These are phyloP conservation scores for Aspergillus intermedius DNA, from an alignment of 2,329 filamentous ascomycete genomes.

Conservation along the genomic window DNA sequence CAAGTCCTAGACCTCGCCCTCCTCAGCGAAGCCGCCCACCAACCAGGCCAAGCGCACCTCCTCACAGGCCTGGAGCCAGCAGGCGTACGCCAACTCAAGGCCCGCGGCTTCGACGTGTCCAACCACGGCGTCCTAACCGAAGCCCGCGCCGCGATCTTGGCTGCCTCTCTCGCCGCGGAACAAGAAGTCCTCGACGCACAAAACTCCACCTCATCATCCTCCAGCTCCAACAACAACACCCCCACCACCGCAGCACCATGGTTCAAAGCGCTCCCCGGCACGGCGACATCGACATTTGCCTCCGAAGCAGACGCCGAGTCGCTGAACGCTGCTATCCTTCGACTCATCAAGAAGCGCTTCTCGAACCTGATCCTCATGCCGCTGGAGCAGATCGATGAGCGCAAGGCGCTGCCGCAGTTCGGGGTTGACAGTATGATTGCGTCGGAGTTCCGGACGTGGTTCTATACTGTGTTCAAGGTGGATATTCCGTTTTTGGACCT, in stretches of 20 bases:
- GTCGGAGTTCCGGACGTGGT: slow-evolving; percentile 34
- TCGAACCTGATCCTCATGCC: background rate
- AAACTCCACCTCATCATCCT: background rate
- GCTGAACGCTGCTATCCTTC: background rate
- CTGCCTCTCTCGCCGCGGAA: background rate
- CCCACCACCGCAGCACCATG: too few species aligned
- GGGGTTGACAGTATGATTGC: slow-evolving; percentile 40
- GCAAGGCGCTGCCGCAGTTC: slow-evolving; percentile 19
- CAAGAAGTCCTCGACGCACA: background rate
- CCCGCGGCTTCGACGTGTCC: background rate
- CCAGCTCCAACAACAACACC: too few species aligned
- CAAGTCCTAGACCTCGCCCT: slow-evolving; percentile 13
- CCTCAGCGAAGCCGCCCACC: background rate
- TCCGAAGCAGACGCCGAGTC: background rate
- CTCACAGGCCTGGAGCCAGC: background rate
- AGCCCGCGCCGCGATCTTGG: background rate
- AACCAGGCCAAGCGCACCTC: background rate
- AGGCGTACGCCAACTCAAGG: background rate
- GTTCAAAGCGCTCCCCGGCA: too few species aligned
- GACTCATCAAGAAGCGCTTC: background rate
- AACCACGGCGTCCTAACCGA: background rate
- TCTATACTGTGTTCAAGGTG: slow-evolving; percentile 26
- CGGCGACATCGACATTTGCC: background rate
- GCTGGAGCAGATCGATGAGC: background rate
- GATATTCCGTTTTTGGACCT: slow-evolving; percentile 24